These are phyloP conservation scores for Tolypocladium amazonense DNA, from an alignment of 2,329 filamentous ascomycete genomes.

Conservation along the genomic window DNA sequence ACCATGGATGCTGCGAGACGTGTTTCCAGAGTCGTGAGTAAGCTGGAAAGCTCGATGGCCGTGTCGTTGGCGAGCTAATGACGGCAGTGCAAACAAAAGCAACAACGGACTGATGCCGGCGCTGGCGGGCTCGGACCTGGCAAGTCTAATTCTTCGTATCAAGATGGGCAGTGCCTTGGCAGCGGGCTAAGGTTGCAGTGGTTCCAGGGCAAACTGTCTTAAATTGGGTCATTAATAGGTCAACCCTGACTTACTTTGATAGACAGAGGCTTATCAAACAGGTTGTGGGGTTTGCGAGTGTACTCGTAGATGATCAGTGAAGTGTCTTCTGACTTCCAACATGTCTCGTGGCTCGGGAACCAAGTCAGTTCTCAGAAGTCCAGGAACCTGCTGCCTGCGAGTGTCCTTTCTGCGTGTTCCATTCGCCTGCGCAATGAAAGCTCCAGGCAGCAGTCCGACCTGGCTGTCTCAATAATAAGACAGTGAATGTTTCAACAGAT, in stretches of 20 bases:
- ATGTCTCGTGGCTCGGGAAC: not conserved
- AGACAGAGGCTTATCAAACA: not conserved
- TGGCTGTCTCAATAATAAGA: not conserved
- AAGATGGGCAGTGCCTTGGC: not conserved
- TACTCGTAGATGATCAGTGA: not conserved
- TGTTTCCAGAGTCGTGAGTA: constrained; percentile 34
- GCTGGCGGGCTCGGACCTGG: not conserved
- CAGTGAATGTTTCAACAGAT: not conserved
- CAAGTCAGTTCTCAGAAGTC: not conserved
- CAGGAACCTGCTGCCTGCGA: not conserved
- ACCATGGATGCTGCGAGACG: constrained; percentile 41
- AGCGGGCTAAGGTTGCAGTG: not conserved
- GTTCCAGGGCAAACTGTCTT: not conserved
- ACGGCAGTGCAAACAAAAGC: not conserved
- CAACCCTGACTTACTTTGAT: not conserved
- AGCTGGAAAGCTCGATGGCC: not conserved
- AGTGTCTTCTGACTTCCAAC: not conserved
- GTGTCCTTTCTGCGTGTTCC: not conserved
- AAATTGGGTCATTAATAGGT: not conserved
- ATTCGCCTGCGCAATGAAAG: not conserved
- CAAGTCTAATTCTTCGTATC: not conserved
- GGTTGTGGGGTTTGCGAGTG: not conserved
- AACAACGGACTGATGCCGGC: not conserved
- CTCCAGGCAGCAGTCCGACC: not conserved
- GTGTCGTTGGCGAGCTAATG: not conserved